A percentile compares a stretch with the other conserved stretches of the same genome.
Conservation (phyloP, 2,329 filamentous ascomycete genomes). For the Metarhizium anisopliae region DNA sequence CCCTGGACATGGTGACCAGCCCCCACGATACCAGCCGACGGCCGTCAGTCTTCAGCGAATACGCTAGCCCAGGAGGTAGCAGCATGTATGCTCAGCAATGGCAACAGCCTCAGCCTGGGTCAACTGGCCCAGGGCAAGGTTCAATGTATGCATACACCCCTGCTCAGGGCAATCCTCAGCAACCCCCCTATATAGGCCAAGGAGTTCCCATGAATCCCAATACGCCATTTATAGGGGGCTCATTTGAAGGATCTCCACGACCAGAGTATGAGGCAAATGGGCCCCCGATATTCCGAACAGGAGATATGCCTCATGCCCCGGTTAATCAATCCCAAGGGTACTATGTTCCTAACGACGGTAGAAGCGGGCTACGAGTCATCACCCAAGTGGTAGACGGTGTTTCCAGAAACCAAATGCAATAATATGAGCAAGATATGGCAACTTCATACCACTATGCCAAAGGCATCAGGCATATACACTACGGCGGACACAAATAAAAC, state of each 20-base stretch:
- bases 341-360: conserved; percentile 23
- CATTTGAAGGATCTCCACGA: conserved; percentile 26
- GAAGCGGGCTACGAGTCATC: conserved; percentile 20
- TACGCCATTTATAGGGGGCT: conserved; percentile 23
- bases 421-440: background rate
- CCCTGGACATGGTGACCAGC: conserved; percentile 36
- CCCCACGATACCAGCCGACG: conserved; percentile 37
- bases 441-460: background rate
- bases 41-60: conserved; percentile 39
- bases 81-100: conserved; percentile 34
- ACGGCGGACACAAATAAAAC: background rate
- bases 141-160: conserved; percentile 37
- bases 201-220: conserved; percentile 22
- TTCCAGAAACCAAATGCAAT: conserved; percentile 19
- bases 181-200: conserved; percentile 21
- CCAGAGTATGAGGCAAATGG: conserved; percentile 22
- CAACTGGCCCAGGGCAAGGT: conserved; percentile 30
- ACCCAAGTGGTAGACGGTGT: conserved; percentile 20
- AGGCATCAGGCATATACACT: background rate
- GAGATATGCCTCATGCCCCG: conserved; percentile 19
- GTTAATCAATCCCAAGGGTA: conserved; percentile 24
- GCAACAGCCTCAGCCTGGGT: conserved; percentile 28
- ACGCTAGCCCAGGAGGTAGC: conserved; percentile 27
- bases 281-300: conserved; percentile 23
- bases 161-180: conserved; percentile 24